phyloP scores from a whole-genome alignment of 306 rosid species.

The Pueraria montana region DNA sequence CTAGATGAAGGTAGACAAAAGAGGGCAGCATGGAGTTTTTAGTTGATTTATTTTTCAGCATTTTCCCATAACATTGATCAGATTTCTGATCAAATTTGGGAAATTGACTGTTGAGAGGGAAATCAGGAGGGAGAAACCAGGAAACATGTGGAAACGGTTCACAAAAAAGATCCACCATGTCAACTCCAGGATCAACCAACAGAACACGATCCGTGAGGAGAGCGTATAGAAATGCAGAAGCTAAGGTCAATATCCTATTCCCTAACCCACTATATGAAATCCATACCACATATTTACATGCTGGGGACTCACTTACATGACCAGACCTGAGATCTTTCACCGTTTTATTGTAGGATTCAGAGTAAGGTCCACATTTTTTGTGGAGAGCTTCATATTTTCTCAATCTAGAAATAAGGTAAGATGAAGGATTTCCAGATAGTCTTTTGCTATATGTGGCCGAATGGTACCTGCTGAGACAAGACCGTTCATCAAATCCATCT shows the following conservation, averaged over 20 bases:
- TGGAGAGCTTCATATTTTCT: conserved; percentile 78
- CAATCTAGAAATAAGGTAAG: conserved; percentile 67
- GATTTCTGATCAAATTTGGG: no score
- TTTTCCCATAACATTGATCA: no score
- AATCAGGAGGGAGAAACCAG: no score
- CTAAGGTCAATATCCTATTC: conserved; percentile 73
- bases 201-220: conserved; percentile 76
- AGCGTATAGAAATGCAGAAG: conserved; percentile 77
- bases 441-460: conserved; percentile 55
- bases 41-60: no score
- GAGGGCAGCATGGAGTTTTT: no score
- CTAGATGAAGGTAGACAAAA: no score
- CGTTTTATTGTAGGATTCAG: conserved; percentile 66
- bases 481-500: conserved; percentile 60
- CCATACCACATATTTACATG: conserved; percentile 75
- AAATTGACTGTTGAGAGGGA: no score
- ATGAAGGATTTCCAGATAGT: conserved; percentile 56
- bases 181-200: conserved; percentile 79
- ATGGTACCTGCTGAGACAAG: conserved; percentile 72
- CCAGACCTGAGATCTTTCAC: conserved; percentile 62
- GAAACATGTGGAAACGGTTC: no score
- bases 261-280: conserved; percentile 82
- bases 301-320: conserved; percentile 44
- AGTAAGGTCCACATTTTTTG: conserved; percentile 71
- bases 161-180: conserved; percentile 73